Percentiles rank a stretch among this genome's conserved stretches.
Evolutionary conservation across 2,329 filamentous ascomycete species (phyloP).

Genomic region (Diplodia intermedia): DNA sequence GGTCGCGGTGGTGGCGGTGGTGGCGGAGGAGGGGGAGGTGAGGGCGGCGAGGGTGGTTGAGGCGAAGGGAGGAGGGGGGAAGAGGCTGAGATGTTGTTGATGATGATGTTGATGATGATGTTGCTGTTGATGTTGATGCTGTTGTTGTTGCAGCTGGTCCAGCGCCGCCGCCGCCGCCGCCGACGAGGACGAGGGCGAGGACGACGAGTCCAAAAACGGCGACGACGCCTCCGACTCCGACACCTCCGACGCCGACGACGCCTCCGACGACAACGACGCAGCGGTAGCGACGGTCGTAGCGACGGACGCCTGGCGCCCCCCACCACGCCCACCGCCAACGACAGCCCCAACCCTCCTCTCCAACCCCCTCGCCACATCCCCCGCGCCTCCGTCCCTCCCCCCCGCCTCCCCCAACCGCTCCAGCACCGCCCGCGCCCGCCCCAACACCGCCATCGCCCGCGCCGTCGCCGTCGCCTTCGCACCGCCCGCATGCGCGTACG

Average conservation of each 20-base stretch:
- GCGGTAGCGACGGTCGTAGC: not conserved
- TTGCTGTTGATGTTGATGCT: not conserved
- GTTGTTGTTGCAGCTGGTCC: not conserved
- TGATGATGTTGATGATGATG: not conserved
- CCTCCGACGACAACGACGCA: not conserved
- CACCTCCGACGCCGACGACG: not conserved
- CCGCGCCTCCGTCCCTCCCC: no score
- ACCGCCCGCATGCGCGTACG: conserved; percentile 44
- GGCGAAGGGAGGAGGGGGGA: not conserved
- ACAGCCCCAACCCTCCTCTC: no score
- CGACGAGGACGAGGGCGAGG: not conserved
- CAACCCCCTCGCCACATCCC: no score
- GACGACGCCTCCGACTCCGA: no score
- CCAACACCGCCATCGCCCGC: not conserved
- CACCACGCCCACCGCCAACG: no score
- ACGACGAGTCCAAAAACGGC: not conserved
- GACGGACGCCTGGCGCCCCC: not conserved
- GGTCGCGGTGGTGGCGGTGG: not conserved
- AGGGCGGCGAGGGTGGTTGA: not conserved
- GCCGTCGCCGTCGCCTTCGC: conserved; percentile 32
- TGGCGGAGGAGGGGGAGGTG: not conserved
- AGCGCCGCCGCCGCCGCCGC: no score
- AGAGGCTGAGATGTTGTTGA: not conserved
- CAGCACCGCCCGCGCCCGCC: not conserved
- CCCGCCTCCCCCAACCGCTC: not conserved